Evolutionary conservation across 2,329 filamentous ascomycete genomes (phyloP).

Genomic region (Atkinsonella hypoxylon): DNA sequence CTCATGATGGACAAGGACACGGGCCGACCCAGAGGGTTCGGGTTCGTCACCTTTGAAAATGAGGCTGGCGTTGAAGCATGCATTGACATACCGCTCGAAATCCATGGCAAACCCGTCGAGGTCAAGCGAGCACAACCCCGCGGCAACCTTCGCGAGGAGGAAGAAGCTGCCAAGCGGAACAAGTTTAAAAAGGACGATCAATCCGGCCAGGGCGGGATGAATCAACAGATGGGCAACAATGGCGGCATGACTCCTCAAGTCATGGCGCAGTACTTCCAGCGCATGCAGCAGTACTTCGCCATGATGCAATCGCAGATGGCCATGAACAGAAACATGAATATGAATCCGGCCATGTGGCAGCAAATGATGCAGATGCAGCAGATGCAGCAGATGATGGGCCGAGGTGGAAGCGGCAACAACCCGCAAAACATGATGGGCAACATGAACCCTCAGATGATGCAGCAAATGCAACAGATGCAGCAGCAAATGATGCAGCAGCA

Average conservation of each 20-base stretch:
- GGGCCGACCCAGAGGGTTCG: slow-evolving; percentile 88
- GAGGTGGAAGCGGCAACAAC: slow-evolving; percentile 22
- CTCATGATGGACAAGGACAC: slow-evolving; percentile 99
- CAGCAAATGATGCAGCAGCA: slow-evolving; percentile 35
- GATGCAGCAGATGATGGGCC: slow-evolving; percentile 45
- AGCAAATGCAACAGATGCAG: slow-evolving; percentile 41
- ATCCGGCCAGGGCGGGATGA: slow-evolving; percentile 20
- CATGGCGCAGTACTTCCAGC: slow-evolving; percentile 97
- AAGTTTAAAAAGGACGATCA: slow-evolving; percentile 46
- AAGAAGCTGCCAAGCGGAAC: slow-evolving; percentile 54
- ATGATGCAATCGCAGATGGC: slow-evolving; percentile 93
- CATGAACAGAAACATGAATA: slow-evolving; percentile 62
- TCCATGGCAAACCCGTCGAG: slow-evolving; percentile 91
- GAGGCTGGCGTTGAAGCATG: slow-evolving; percentile 91
- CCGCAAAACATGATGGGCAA: slow-evolving; percentile 27
- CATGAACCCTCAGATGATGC: slow-evolving; percentile 44
- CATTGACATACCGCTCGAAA: slow-evolving; percentile 72
- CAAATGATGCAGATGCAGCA: slow-evolving; percentile 69
- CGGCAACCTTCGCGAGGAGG: slow-evolving; percentile 86
- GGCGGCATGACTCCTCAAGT: slow-evolving; percentile 82
- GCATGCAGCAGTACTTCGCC: slow-evolving; percentile 94
- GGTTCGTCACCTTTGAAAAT: slow-evolving; percentile 96
- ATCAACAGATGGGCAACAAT: slow-evolving; percentile 30
- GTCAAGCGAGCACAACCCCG: slow-evolving; percentile 96
- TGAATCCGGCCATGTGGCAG: slow-evolving; percentile 68